A percentile compares a stretch with the other conserved stretches of the same genome.
Conservation (phyloP, 176 grass and related monocot genomes). For the Hordeum marinum region DNA sequence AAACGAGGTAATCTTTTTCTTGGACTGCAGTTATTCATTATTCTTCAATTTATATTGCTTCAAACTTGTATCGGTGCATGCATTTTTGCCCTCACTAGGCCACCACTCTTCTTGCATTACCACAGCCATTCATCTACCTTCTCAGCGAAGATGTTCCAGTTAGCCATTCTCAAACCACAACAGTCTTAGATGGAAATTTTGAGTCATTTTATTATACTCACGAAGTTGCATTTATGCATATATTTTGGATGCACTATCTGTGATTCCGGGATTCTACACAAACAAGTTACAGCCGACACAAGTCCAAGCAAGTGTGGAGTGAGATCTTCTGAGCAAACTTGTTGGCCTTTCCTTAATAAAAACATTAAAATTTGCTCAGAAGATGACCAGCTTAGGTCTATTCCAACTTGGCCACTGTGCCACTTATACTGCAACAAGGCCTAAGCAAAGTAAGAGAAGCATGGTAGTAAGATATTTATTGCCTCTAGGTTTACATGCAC, state of each 20-base stretch:
- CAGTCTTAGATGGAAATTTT: background rate
- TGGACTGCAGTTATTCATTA: background rate
- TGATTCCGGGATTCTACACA: background rate
- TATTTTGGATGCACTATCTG: background rate
- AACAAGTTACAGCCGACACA: background rate
- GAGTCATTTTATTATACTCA: background rate
- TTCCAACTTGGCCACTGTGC: background rate
- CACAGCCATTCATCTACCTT: background rate
- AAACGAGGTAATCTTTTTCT: conserved; percentile 62
- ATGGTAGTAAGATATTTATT: background rate
- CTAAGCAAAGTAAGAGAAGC: background rate
- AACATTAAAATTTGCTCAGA: background rate
- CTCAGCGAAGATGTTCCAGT: background rate
- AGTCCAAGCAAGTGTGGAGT: background rate
- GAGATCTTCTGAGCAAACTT: background rate
- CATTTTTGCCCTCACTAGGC: background rate
- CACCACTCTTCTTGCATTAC: background rate
- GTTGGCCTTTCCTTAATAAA: background rate
- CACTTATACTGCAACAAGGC: background rate
- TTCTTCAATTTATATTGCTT: background rate
- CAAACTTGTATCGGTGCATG: background rate
- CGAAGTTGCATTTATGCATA: background rate
- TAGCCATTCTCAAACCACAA: background rate
- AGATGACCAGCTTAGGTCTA: background rate
- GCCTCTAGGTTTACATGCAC: background rate